These are phyloP conservation scores for Dimocarpus longan DNA, from an alignment of 345 rosid genomes.

Conservation along the genomic window DNA sequence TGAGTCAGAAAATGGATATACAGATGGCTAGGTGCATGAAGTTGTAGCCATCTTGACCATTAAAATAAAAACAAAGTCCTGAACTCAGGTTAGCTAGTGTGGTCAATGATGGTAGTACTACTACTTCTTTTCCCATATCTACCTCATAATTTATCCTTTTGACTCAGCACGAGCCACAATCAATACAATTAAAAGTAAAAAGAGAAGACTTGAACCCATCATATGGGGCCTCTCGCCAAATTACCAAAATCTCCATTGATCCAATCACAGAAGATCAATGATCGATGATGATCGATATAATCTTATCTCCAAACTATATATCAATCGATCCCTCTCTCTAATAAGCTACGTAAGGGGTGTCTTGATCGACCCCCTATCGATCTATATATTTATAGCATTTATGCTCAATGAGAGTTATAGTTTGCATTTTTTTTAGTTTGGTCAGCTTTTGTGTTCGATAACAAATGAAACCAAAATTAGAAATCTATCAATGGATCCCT, in stretches of 20 bases:
- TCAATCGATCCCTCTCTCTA: not conserved
- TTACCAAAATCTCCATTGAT: constrained; percentile 1
- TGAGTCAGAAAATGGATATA: not conserved
- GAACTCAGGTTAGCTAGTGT: not conserved
- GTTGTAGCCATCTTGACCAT: not conserved
- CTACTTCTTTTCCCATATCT: constrained; percentile 15
- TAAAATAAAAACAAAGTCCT: not conserved
- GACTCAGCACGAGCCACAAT: constrained; percentile 27
- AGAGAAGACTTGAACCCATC: not conserved
- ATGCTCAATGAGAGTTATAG: not conserved
- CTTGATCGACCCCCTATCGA: too few species aligned
- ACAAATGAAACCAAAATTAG: not conserved
- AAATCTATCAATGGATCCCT: not conserved
- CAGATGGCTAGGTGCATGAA: not conserved
- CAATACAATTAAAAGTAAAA: not conserved
- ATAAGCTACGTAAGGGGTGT: too few species aligned
- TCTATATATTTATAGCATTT: not conserved
- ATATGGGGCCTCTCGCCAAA: constrained; percentile 5
- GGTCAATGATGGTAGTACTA: not conserved
- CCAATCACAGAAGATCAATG: not conserved
- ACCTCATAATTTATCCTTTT: constrained; percentile 27
- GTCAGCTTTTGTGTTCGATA: not conserved
- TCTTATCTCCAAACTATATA: not conserved
- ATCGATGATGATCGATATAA: not conserved
- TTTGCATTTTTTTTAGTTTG: not conserved